Base-by-base conservation (phyloP, 140 eudicot species). In the Oenanthe javanica region DNA sequence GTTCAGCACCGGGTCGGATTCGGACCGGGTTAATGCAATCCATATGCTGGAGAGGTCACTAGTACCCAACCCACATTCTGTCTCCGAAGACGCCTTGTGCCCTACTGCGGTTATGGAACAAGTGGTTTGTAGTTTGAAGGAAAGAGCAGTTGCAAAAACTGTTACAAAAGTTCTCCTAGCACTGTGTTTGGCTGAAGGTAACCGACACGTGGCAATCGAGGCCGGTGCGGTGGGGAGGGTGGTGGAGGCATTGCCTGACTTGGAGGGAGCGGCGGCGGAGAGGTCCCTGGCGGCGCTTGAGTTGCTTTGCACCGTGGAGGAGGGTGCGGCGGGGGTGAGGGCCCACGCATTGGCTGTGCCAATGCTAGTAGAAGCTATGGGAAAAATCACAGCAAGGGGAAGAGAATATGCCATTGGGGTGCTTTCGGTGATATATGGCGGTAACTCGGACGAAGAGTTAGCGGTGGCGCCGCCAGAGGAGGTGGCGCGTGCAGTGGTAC, bases 401-500 rank as follows among this genome's bases (percentile, higher is more conserved):
- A 87, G 87, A 80, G 98, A 94, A 86, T 88, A 90, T 76, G 97
- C 96, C 0, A 91, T 94, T 1, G 87, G 97, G 46, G 87, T 91
- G 23, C 73, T 94, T 76, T 91, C 90, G 42, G 97, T 92, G 79
- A 83, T 94, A 4, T 94, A 81, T 52, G 89, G 92, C 21, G 93
- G 96, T 4, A 93, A 90, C 6, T 59, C 77, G 1, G 90, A 81
- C 1, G 92, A 82, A 1, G 93, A 80, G 31, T 78, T 66, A 86
- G 87, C 80, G 84, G 90, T 83, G 84, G 96, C 98, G 7, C 97
- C 98, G 64, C 87, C 88, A 77, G 96, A 92, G 81, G 97, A 94
- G 91, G 94, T 94, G 90, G 98, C 96, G 86, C 97, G 98, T 85
- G 98, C 96, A 46, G 96, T 94, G 73, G 85, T 85, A 88, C 76